phyloP scores from a whole-genome alignment of 2,329 filamentous ascomycete genomes.

The Cadophora luteo-olivacea region DNA sequence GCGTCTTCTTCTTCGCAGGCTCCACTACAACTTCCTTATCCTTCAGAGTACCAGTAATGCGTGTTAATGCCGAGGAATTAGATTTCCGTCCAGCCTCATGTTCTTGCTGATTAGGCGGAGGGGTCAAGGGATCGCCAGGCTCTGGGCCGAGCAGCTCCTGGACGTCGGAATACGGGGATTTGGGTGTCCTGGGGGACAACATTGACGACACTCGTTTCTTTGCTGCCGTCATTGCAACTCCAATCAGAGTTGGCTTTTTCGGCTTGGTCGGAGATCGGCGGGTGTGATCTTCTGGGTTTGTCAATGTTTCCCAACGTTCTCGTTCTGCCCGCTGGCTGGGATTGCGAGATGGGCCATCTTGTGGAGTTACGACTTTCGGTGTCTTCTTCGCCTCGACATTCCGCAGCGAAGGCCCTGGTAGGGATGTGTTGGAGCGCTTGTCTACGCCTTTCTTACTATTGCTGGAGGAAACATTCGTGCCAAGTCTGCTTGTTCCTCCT shows the following conservation, averaged over 20 bases:
- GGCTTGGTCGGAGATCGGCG: background rate
- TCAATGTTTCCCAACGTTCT: background rate
- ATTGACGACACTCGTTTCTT: background rate
- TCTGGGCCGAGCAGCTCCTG: background rate
- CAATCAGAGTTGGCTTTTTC: background rate
- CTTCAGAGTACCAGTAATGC: background rate
- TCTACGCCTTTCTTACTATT: no score
- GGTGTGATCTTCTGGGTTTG: conserved; percentile 2
- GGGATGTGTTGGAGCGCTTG: background rate
- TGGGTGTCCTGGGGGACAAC: background rate
- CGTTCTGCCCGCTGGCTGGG: background rate
- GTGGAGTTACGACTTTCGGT: background rate
- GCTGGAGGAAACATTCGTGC: background rate
- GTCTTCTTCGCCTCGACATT: background rate
- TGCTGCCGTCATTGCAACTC: background rate
- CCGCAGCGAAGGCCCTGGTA: background rate
- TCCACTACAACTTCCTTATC: background rate
- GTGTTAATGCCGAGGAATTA: background rate
- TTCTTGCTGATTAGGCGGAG: background rate
- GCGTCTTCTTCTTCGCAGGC: background rate
- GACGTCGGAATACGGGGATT: background rate
- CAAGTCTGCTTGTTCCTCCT: background rate
- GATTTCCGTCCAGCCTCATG: background rate
- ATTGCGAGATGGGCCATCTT: background rate
- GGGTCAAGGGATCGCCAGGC: background rate